Evolutionary conservation across 805 yeast genomes (phyloP).

Genomic region (Lachancea waltii): DNA sequence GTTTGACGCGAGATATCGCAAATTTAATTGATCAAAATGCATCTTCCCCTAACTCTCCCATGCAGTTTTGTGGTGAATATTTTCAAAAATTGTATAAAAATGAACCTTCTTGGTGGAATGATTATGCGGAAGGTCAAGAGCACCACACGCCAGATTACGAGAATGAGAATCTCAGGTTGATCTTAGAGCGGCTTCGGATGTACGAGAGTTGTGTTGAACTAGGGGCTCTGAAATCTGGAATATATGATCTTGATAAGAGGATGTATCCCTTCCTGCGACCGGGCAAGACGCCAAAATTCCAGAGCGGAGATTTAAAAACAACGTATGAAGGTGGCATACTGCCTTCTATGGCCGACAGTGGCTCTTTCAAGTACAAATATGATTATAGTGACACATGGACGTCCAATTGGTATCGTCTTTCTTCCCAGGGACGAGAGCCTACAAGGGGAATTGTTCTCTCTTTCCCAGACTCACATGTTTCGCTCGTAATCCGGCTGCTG

Average conservation of each 20-base stretch:
- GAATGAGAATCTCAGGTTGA: not conserved
- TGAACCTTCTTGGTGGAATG: conserved; percentile 3
- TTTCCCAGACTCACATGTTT: conserved; percentile 23
- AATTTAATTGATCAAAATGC: not conserved
- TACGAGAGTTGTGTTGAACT: conserved; percentile 17
- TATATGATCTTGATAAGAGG: conserved; percentile 18
- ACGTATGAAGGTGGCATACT: conserved; percentile 6
- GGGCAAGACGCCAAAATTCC: conserved; percentile 12
- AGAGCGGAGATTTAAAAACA: conserved; percentile 2
- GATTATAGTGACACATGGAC: conserved; percentile 12
- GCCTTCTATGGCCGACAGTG: conserved; percentile 8
- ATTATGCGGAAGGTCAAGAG: not conserved
- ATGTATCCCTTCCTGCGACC: conserved; percentile 21
- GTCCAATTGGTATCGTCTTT: conserved; percentile 14
- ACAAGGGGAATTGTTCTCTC: conserved; percentile 21
- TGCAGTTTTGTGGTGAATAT: not conserved
- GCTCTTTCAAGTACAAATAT: conserved; percentile 10
- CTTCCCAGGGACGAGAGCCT: conserved; percentile 7
- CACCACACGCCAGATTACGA: conserved; percentile 1
- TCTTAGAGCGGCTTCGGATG: conserved; percentile 17
- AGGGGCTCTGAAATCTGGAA: conserved; percentile 8
- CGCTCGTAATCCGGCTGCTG: conserved; percentile 31
- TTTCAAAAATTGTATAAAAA: not conserved
- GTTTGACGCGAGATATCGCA: not conserved
- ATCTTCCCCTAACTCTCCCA: not conserved